These are phyloP conservation scores for Podospora conica DNA, from an alignment of 495 filamentous ascomycete species.

Conservation along the genomic window DNA sequence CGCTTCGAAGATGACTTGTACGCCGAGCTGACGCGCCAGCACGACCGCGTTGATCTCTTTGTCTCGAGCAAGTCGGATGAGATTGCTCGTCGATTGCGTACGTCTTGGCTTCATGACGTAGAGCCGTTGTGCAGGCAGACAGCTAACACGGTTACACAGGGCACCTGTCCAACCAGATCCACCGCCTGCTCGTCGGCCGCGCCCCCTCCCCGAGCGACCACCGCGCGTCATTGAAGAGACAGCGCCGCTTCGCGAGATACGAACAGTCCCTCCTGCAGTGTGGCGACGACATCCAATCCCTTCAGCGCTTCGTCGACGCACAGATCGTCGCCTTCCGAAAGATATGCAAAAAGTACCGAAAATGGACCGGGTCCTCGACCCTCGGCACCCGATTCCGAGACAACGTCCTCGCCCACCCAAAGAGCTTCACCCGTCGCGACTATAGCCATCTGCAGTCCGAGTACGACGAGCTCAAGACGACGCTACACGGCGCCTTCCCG, in stretches of 20 bases:
- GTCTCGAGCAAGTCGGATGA: slow-evolving; percentile 66
- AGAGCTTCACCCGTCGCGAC: slow-evolving; percentile 56
- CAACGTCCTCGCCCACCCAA: slow-evolving; percentile 49
- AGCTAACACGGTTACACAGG: slow-evolving; percentile 28
- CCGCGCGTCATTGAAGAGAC: slow-evolving; percentile 31
- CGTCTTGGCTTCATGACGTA: slow-evolving; percentile 11
- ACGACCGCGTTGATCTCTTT: slow-evolving; percentile 63
- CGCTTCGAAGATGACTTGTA: slow-evolving; percentile 60
- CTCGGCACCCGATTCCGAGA: slow-evolving; percentile 54
- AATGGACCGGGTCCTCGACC: slow-evolving; percentile 60
- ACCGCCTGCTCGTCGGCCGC: slow-evolving; percentile 41
- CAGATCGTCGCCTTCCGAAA: slow-evolving; percentile 64
- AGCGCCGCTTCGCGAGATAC: slow-evolving; percentile 45
- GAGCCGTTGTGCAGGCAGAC: no score
- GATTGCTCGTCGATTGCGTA: slow-evolving; percentile 55
- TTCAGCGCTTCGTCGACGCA: slow-evolving; percentile 56
- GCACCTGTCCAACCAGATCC: slow-evolving; percentile 47
- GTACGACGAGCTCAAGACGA: slow-evolving; percentile 49
- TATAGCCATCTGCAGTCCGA: slow-evolving; percentile 48
- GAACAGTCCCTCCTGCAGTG: slow-evolving; percentile 41
- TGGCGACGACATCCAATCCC: slow-evolving; percentile 54
- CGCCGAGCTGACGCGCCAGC: slow-evolving; percentile 54
- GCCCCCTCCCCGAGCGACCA: slow-evolving; percentile 23
- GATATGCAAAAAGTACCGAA: slow-evolving; percentile 70
- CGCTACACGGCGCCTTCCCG: slow-evolving; percentile 41